Conservation (phyloP, 2,329 filamentous ascomycete genomes). For the Colletotrichum somersetense region DNA sequence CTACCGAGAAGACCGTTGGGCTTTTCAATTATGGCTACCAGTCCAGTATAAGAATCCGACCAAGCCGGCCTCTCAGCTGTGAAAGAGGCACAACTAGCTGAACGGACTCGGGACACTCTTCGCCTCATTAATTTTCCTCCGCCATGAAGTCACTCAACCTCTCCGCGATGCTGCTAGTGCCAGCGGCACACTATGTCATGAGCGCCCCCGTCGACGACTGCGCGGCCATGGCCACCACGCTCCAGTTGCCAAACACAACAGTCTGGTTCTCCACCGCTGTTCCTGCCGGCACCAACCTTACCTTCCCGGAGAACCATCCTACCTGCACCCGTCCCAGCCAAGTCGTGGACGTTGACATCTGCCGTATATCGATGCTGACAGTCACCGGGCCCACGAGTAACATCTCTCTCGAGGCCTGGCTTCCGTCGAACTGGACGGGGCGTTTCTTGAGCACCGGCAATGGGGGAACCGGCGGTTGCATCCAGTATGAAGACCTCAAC, state of each 20-base stretch:
- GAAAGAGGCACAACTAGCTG: background rate
- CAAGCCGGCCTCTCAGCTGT: background rate
- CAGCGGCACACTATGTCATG: conserved; percentile 37
- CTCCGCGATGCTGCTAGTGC: conserved; percentile 35
- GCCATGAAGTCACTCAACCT: conserved; percentile 37
- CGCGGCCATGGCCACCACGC: conserved; percentile 47
- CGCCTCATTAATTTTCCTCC: conserved; percentile 13
- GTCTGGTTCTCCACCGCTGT: conserved; percentile 54
- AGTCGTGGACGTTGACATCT: conserved; percentile 45
- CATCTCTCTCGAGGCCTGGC: conserved; percentile 61
- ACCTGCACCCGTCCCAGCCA: conserved; percentile 51
- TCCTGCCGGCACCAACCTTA: conserved; percentile 55
- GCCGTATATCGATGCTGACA: conserved; percentile 48
- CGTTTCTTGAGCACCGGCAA: conserved; percentile 63
- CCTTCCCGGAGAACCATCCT: conserved; percentile 52
- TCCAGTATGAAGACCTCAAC: conserved; percentile 58
- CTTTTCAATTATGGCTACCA: background rate
- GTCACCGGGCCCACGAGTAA: conserved; percentile 57
- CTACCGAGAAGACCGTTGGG: background rate
- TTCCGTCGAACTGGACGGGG: conserved; percentile 59
- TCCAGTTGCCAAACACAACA: conserved; percentile 44
- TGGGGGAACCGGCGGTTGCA: conserved; percentile 61
- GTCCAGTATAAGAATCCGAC: conserved; percentile 8
- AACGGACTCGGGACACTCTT: conserved; percentile 20
- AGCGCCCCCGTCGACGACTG: conserved; percentile 42